phyloP scores from a whole-genome alignment of 768 basidiomycete species.

The Lactarius indigo region DNA sequence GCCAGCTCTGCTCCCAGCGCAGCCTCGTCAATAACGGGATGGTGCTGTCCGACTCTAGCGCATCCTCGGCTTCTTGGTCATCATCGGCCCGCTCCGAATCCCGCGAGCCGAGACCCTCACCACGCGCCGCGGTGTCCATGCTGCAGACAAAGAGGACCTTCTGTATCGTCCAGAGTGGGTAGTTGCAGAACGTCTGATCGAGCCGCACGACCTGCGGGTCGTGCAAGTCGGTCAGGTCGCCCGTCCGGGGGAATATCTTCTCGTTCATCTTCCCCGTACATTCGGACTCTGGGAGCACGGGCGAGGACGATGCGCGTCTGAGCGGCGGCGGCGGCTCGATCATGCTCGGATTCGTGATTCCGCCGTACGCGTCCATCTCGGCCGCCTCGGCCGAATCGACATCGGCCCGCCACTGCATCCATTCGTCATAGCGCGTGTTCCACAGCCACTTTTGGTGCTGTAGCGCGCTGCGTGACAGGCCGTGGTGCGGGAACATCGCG shows the following conservation, averaged over 20 bases:
- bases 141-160: constrained; percentile 66
- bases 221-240: constrained; percentile 55
- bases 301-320: constrained; percentile 5
- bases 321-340: constrained; percentile 13
- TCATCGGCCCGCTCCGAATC: neutral
- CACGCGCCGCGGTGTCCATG: constrained; percentile 33
- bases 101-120: neutral
- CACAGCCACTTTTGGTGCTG: constrained; percentile 61
- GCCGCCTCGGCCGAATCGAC: constrained; percentile 21
- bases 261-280: constrained; percentile 27
- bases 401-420: constrained; percentile 38
- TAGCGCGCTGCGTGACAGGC: constrained; percentile 59
- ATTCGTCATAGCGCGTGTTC: constrained; percentile 52
- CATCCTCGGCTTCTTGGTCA: neutral
- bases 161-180: constrained; percentile 62
- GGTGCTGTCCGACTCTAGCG: neutral
- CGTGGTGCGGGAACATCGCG: constrained; percentile 41
- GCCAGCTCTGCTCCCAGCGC: constrained; percentile 22
- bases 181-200: constrained; percentile 54
- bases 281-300: constrained; percentile 2
- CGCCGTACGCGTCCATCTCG: constrained; percentile 25
- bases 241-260: constrained; percentile 53
- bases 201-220: constrained; percentile 55
- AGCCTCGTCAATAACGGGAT: constrained; percentile 11
- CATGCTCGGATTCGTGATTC: constrained; percentile 19